A percentile compares a stretch with the other conserved stretches of the same genome.
phyloP scores from a whole-genome alignment of 2,329 filamentous ascomycete species.

The Fusarium sp. region DNA sequence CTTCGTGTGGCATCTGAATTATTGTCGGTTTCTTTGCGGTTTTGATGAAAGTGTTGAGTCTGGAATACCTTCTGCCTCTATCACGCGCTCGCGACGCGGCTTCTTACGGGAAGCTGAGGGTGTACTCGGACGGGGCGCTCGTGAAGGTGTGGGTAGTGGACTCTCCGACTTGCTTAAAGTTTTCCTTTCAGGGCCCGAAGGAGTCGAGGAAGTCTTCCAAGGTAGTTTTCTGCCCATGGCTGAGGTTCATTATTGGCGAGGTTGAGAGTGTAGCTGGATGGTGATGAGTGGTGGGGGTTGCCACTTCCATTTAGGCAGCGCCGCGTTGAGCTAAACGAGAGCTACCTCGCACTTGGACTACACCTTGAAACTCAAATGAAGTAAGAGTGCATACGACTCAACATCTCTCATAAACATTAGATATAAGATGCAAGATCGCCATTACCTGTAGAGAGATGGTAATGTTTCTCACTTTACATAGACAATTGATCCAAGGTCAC shows the following conservation, averaged over 20 bases:
- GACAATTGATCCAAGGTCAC: neutral
- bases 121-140: slow-evolving; percentile 4
- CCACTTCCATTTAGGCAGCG: slow-evolving; percentile 13
- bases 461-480: neutral
- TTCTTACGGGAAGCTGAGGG: slow-evolving; percentile 18
- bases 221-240: slow-evolving; percentile 61
- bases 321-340: neutral
- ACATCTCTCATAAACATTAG: neutral
- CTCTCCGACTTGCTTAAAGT: slow-evolving; percentile 14
- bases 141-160: neutral
- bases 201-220: slow-evolving; percentile 52
- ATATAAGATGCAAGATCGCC: neutral
- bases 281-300: slow-evolving; percentile 10
- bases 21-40: neutral
- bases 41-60: neutral
- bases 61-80: slow-evolving; percentile 37
- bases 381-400: neutral
- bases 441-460: neutral
- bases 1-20: slow-evolving; percentile 43
- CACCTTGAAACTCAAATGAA: neutral
- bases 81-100: slow-evolving; percentile 32
- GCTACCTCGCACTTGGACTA: neutral
- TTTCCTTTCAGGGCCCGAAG: slow-evolving; percentile 6
- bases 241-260: slow-evolving; percentile 11
- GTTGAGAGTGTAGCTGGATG: neutral